Evolutionary conservation across 768 basidiomycete species (phyloP).

Genomic region (Cystofilobasidium bisporidii): DNA sequence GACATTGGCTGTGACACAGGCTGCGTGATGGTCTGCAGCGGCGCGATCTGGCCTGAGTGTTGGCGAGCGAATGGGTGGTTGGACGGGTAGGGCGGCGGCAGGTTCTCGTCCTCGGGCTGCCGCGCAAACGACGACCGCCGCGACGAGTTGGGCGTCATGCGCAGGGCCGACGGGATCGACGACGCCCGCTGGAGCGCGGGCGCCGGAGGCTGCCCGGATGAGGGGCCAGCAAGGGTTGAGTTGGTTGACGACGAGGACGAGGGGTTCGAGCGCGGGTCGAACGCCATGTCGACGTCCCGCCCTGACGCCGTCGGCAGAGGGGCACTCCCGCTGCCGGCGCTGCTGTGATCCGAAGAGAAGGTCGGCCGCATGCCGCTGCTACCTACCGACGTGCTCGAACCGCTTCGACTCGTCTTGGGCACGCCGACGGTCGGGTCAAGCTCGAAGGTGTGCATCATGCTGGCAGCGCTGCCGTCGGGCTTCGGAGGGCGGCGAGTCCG

Average conservation of each 20-base stretch:
- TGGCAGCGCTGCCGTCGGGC: not conserved
- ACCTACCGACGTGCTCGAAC: not conserved
- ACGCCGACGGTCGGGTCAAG: conserved; percentile 8
- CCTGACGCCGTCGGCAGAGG: not conserved
- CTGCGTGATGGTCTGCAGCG: not conserved
- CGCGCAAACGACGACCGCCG: not conserved
- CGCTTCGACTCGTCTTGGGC: not conserved
- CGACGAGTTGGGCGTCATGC: conserved; percentile 9
- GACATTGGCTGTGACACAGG: not conserved
- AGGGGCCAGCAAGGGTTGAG: too few relatives aligned
- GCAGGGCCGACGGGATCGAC: not conserved
- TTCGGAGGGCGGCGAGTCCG: not conserved
- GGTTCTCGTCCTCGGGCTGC: not conserved
- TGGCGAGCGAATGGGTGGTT: not conserved
- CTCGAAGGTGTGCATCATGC: conserved; percentile 6
- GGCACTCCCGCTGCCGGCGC: not conserved
- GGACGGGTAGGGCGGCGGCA: conserved; percentile 1
- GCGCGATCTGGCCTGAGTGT: not conserved
- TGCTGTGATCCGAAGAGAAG: not conserved
- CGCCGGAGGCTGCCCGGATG: not conserved
- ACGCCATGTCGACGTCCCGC: not conserved
- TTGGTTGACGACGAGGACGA: not conserved
- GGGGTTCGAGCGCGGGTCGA: not conserved
- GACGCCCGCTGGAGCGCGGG: not conserved
- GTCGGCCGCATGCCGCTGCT: not conserved